These are phyloP conservation scores for Corylus avellana DNA, from an alignment of 306 rosid genomes.

Conservation along the genomic window DNA sequence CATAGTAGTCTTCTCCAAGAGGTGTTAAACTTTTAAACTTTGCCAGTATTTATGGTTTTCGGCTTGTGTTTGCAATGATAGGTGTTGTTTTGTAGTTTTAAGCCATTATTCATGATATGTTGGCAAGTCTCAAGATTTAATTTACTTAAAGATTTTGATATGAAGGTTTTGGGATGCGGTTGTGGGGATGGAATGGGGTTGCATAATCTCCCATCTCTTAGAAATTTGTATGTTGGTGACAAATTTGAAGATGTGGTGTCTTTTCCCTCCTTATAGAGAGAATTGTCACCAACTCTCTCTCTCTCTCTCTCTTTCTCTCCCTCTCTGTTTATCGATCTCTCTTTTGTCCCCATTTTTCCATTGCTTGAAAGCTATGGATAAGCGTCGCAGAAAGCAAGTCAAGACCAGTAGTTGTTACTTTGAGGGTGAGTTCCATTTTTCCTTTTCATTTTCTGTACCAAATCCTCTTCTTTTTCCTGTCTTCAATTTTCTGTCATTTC, in stretches of 20 bases:
- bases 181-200: too few relatives aligned
- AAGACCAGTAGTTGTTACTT: constrained; percentile 27
- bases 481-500: not conserved
- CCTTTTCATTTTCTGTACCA: not conserved
- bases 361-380: constrained; percentile 29
- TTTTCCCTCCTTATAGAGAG: not conserved
- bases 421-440: constrained; percentile 34
- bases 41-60: too few relatives aligned
- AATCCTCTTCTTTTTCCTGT: constrained; percentile 3
- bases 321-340: not conserved
- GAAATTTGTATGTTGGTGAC: too few relatives aligned
- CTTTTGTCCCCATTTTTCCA: not conserved
- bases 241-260: not conserved
- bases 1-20: too few relatives aligned
- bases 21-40: too few relatives aligned
- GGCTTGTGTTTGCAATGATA: too few relatives aligned
- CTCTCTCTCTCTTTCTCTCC: not conserved
- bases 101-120: too few relatives aligned
- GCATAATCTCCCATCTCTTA: too few relatives aligned
- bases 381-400: constrained; percentile 38
- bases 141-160: too few relatives aligned
- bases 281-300: not conserved
- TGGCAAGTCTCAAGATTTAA: too few relatives aligned
- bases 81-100: too few relatives aligned
- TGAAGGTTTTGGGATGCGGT: too few relatives aligned